Evolutionary conservation across 345 rosid genomes (phyloP).

Genomic region (Conringia planisiliqua): DNA sequence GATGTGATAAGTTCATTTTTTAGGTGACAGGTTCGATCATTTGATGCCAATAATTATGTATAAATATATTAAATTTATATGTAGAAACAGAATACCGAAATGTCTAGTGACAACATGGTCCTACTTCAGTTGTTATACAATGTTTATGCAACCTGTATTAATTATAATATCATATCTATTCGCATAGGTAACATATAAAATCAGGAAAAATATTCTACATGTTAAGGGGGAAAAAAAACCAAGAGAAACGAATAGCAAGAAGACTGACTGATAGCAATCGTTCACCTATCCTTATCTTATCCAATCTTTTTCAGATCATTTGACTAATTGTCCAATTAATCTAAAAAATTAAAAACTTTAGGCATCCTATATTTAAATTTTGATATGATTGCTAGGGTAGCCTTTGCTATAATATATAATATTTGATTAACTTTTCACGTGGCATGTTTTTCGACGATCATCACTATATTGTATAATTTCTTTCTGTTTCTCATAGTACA

Average conservation of each 20-base stretch:
- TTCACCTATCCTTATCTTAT: slow-evolving; percentile 30
- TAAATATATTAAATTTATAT: not conserved
- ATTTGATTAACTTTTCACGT: slow-evolving; percentile 7
- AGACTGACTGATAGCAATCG: not conserved
- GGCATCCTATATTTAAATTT: not conserved
- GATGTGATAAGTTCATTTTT: slow-evolving; percentile 20
- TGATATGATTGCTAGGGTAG: not conserved
- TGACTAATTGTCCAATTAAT: slow-evolving; percentile 18
- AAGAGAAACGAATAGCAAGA: not conserved
- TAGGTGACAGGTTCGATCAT: slow-evolving; percentile 14
- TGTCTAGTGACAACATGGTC: slow-evolving; percentile 10
- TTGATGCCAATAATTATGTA: slow-evolving; percentile 7
- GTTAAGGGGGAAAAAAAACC: not conserved
- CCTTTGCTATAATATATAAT: slow-evolving; percentile 1
- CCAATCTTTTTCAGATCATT: slow-evolving; percentile 18
- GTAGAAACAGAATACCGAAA: slow-evolving; percentile 10
- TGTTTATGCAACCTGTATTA: not conserved
- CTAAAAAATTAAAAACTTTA: not conserved
- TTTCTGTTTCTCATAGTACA: not conserved
- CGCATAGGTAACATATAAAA: not conserved
- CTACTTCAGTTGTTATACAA: not conserved
- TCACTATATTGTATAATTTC: not conserved
- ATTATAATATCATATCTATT: not conserved
- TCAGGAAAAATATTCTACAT: not conserved
- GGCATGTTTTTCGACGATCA: not conserved